Conservation (phyloP, 1,284 basidiomycete genomes). For the Apiotrichum siamense region DNA sequence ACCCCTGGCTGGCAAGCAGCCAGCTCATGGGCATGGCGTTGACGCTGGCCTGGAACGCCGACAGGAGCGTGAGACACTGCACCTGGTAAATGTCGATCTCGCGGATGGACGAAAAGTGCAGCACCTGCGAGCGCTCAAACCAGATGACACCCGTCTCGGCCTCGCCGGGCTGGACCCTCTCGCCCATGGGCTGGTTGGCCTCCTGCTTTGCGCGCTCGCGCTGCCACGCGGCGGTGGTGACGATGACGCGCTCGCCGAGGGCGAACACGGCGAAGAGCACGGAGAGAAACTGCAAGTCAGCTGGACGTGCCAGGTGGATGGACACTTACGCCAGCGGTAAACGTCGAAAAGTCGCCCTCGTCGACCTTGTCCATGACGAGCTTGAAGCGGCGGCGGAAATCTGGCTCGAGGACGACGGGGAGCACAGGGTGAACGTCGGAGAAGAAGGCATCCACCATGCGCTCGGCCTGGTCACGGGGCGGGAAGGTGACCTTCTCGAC, state of each 20-base stretch:
- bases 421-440: constrained; percentile 73
- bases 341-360: constrained; percentile 26
- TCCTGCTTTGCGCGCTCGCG: constrained; percentile 56
- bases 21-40: constrained; percentile 87
- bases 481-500: constrained; percentile 84
- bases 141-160: constrained; percentile 43
- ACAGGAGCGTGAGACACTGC: constrained; percentile 77
- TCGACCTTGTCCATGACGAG: constrained; percentile 59
- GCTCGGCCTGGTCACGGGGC: constrained; percentile 70
- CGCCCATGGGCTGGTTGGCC: constrained; percentile 15
- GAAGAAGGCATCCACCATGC: constrained; percentile 81
- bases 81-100: constrained; percentile 71
- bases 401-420: constrained; percentile 73
- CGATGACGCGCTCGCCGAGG: constrained; percentile 56
- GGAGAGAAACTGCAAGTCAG: constrained; percentile 69
- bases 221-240: constrained; percentile 56
- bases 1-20: constrained; percentile 79
- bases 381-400: constrained; percentile 65
- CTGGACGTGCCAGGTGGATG: not conserved
- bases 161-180: constrained; percentile 37
- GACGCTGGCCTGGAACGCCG: constrained; percentile 79
- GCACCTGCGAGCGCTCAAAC: constrained; percentile 58
- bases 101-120: constrained; percentile 81
- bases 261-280: constrained; percentile 78
- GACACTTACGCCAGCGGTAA: constrained; percentile 16